Evolutionary conservation across 2,329 filamentous ascomycete genomes (phyloP).

Genomic region (Xylariaceae sp.): DNA sequence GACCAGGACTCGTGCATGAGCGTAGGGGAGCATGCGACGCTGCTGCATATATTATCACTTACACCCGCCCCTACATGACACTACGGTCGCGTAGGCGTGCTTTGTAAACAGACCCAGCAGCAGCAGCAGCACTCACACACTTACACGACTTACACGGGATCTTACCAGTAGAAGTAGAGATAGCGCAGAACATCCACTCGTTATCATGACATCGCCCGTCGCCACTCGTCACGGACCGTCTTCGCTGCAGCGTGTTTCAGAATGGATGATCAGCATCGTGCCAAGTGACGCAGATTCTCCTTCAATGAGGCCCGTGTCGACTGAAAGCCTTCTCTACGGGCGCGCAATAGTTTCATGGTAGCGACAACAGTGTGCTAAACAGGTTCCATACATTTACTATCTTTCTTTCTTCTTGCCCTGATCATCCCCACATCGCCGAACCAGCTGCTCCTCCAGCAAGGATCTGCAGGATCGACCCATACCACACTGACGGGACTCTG

Average conservation of each 20-base stretch:
- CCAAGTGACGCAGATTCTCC: not conserved
- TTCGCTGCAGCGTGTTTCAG: not conserved
- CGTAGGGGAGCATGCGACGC: not conserved
- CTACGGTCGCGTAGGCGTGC: no score
- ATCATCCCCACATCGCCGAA: constrained; percentile 25
- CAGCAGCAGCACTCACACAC: no score
- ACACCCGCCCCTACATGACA: no score
- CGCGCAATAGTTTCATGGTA: constrained; percentile 16
- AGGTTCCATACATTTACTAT: constrained; percentile 4
- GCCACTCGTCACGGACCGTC: not conserved
- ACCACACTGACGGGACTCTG: constrained; percentile 25
- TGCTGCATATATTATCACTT: not conserved
- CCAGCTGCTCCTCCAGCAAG: constrained; percentile 17
- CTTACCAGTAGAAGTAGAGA: no score
- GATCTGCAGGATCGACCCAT: constrained; percentile 25
- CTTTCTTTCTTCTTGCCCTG: constrained; percentile 11
- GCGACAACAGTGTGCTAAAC: constrained; percentile 6
- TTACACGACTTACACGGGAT: no score
- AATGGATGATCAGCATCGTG: not conserved
- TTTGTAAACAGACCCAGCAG: no score
- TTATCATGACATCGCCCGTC: not conserved
- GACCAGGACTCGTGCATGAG: not conserved
- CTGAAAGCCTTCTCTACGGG: not conserved
- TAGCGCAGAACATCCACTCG: no score
- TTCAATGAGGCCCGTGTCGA: not conserved